Evolutionary conservation across 2,329 filamentous ascomycete species (phyloP).

Genomic region (Fusarium marasasianum): DNA sequence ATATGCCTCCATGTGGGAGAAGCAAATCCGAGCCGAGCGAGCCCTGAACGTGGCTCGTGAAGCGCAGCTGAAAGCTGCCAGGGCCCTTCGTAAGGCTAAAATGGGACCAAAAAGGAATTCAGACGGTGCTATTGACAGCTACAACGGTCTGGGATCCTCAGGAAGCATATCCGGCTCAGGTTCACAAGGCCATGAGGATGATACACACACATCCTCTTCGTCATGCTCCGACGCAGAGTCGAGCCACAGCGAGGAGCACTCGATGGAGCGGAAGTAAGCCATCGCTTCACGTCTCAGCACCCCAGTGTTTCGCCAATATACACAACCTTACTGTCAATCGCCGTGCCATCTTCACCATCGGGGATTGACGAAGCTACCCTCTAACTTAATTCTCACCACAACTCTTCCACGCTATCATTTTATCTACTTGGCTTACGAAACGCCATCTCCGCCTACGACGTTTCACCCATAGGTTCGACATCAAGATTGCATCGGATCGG

Average conservation of each 20-base stretch:
- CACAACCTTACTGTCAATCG: neutral
- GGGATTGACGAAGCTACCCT: neutral
- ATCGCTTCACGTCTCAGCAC: neutral
- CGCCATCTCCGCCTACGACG: constrained; percentile 36
- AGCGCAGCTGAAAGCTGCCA: constrained; percentile 49
- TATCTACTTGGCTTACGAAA: constrained; percentile 37
- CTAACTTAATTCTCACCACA: constrained; percentile 10
- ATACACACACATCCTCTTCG: constrained; percentile 47
- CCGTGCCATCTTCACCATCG: neutral
- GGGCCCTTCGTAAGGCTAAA: constrained; percentile 59
- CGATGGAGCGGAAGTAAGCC: constrained; percentile 33
- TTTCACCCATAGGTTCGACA: constrained; percentile 38
- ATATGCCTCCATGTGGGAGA: constrained; percentile 89
- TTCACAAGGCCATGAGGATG: constrained; percentile 48
- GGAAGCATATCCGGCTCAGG: constrained; percentile 51
- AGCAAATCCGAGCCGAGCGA: constrained; percentile 82
- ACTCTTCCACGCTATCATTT: constrained; percentile 17
- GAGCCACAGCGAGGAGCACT: constrained; percentile 45
- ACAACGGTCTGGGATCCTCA: constrained; percentile 57
- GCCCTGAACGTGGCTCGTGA: constrained; percentile 57
- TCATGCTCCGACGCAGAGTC: constrained; percentile 53
- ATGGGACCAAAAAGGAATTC: constrained; percentile 53
- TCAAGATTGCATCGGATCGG: constrained; percentile 48
- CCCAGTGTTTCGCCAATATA: neutral
- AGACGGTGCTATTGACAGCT: constrained; percentile 57